Evolutionary conservation across 176 grass and related monocot species (phyloP), one percentile per base, ranked within the genome.

Genomic region (Cenchrus americanus): DNA sequence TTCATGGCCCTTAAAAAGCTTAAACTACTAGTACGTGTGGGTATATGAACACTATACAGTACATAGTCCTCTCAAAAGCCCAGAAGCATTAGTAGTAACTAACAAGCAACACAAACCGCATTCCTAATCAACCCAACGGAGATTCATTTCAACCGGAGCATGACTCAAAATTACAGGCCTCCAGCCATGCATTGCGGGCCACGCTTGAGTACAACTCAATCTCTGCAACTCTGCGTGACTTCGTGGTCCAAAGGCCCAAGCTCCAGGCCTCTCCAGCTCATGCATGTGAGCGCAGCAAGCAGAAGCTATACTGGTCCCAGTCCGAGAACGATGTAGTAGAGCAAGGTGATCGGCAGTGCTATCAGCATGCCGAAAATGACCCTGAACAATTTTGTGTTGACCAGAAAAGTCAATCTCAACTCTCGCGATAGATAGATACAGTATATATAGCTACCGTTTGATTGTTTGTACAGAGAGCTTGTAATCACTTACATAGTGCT

Each of bases 311-410:
- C 19, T 69, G 69, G 71, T 93, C 87, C 90, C 52, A 95, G 37
- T 80, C 91, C 93, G 40, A 95, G 91, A 46, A 93, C 30, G 71
- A 91, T 69, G 76, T 98, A 98, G 87, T 98, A 98, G 21, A 86
- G 12, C 82, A 98, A 34, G 4, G 93, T 93, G 80, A 98, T 90
- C 0, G 93, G 96, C 22, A 98, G 88, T 52, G 96, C 89, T 90
- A 98, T 90, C 49, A 98, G 76, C 96, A 98, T 95, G 8, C 96
- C 96, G 47, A 98, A 98, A 85, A 98, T 98, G 4, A 98, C 96
- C 49, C 96, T 98, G 89, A 17, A 78, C 78, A 44, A 80, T 61
- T 14, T 80, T 61, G 55, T 2, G 73, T 2, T 6, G 3, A 65
- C 23, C 3, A 23, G 4, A 73, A 5, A 60, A 66, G 18, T 67